These are phyloP conservation scores for Xylona heveae DNA, from an alignment of 495 filamentous ascomycete species.

Conservation along the genomic window DNA sequence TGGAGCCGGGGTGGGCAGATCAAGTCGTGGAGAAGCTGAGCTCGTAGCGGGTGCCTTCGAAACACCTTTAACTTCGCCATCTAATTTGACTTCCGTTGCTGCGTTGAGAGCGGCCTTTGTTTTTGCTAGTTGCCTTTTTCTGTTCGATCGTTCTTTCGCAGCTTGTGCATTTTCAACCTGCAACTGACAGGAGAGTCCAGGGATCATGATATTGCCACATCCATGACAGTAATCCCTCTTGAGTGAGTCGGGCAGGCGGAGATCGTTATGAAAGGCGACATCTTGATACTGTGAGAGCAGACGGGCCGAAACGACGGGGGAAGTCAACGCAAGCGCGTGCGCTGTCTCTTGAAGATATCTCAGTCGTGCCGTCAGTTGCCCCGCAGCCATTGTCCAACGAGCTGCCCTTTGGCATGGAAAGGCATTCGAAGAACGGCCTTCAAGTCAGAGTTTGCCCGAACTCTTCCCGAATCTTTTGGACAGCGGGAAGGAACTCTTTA, in stretches of 20 bases:
- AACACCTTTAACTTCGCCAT: no score
- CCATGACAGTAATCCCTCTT: conserved; percentile 25
- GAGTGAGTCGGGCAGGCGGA: conserved; percentile 17
- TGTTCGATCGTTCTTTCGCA: conserved; percentile 10
- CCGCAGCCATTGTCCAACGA: no score
- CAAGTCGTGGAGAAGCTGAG: conserved; percentile 1
- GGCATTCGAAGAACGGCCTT: no score
- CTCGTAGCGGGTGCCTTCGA: neutral
- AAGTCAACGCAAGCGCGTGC: conserved; percentile 16
- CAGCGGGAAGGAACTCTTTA: no score
- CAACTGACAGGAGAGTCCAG: conserved; percentile 19
- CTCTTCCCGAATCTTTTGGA: no score
- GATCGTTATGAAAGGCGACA: conserved; percentile 19
- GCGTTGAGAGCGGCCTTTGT: conserved; percentile 8
- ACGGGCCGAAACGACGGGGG: conserved; percentile 27
- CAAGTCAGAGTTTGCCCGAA: no score
- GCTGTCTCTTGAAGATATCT: conserved; percentile 26
- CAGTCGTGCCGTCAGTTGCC: conserved; percentile 16
- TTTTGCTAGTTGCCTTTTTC: conserved; percentile 3
- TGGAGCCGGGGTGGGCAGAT: conserved; percentile 3
- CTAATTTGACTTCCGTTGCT: conserved; percentile 18
- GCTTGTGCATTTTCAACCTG: conserved; percentile 11
- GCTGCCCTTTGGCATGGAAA: no score
- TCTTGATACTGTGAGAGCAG: conserved; percentile 22
- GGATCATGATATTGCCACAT: conserved; percentile 27